Evolutionary conservation across 257 asterid species (phyloP).

Genomic region (Misopates orontium): DNA sequence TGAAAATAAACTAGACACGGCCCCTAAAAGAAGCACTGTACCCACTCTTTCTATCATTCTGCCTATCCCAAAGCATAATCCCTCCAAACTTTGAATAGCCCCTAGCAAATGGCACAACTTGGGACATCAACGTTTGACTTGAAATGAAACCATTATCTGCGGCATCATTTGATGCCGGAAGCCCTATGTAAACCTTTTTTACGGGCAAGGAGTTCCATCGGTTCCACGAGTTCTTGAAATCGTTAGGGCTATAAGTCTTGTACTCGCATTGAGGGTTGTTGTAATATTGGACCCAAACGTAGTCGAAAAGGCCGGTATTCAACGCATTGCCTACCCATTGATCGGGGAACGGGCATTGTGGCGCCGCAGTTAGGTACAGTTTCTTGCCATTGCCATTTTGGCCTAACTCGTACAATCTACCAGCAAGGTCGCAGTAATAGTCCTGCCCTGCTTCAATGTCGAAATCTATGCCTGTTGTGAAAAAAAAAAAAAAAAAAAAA

Average conservation of each 20-base stretch:
- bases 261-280: conserved; percentile 25
- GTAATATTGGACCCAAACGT: conserved; percentile 33
- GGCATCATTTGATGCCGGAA: too few relatives aligned
- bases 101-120: too few relatives aligned
- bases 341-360: conserved; percentile 58
- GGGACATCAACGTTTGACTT: too few relatives aligned
- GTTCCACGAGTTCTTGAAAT: conserved; percentile 28
- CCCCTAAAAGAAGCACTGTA: too few relatives aligned
- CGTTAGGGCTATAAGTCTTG: background rate
- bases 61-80: too few relatives aligned
- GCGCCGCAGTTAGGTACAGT: conserved; percentile 53
- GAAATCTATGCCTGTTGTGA: conserved; percentile 27
- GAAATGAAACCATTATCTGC: too few relatives aligned
- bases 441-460: conserved; percentile 44
- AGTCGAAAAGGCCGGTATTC: conserved; percentile 42
- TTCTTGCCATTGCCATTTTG: conserved; percentile 40
- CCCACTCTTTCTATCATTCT: too few relatives aligned
- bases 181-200: background rate
- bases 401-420: conserved; percentile 33
- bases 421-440: conserved; percentile 39
- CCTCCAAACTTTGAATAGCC: too few relatives aligned
- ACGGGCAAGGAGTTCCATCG: conserved; percentile 23
- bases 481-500: too few relatives aligned
- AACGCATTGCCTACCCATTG: conserved; percentile 34
- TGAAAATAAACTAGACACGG: too few relatives aligned